Base-by-base conservation (phyloP, 2,329 filamentous ascomycete genomes). In the Cercospora zeae-maydis region DNA sequence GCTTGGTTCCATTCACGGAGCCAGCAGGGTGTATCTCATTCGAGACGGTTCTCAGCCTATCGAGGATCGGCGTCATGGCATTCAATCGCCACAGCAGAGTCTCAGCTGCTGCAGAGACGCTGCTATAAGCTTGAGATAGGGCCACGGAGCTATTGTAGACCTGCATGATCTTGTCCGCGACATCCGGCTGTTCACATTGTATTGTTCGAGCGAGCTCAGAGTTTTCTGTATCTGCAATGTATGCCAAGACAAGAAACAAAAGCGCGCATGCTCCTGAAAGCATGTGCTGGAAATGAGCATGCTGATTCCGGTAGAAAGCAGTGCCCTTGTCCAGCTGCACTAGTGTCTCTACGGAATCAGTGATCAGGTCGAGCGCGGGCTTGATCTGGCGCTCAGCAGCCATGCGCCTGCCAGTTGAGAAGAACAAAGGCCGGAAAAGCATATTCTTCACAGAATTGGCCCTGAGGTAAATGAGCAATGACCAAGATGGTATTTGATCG, bases 241-340 rank as follows among this genome's bases (percentile, higher is more conserved):
- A 53, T 9, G 49, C 30, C 6, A 53, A 13, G 14, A 53, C 49
- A 16, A 53, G 49, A 10, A 53, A 53, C 49, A 53, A 10, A 34
- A 53, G 49, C 21, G 49, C 49, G 16, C 49, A 53, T 19, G 49
- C 49, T 11, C 49, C 49, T 11, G 49, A 53, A 19, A 53, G n/a
- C 49, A 53, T 53, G 49, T 53, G 49, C 16, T 53, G 49, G 16
- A 53, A 53, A n/a, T 53, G 49, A 34, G 49, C 49, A 53, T 53
- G 49, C n/a, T 53, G 49, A 16, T 34, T 53, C 10, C 49, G 30
- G 19, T 53, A 53, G 4, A 53, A 34, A 21, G 27, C 30, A 11
- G 49, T 53, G 27, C n/a, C 27, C 19, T 21, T 21, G 30, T 53
- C 49, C 27, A 53, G n/a, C 9, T 11, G n/a, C 7, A 53, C 16